A percentile compares a stretch with the other conserved stretches of the same genome.
These are phyloP conservation scores for Lepraria neglecta DNA, from an alignment of 495 filamentous ascomycete genomes.

Conservation along the genomic window DNA sequence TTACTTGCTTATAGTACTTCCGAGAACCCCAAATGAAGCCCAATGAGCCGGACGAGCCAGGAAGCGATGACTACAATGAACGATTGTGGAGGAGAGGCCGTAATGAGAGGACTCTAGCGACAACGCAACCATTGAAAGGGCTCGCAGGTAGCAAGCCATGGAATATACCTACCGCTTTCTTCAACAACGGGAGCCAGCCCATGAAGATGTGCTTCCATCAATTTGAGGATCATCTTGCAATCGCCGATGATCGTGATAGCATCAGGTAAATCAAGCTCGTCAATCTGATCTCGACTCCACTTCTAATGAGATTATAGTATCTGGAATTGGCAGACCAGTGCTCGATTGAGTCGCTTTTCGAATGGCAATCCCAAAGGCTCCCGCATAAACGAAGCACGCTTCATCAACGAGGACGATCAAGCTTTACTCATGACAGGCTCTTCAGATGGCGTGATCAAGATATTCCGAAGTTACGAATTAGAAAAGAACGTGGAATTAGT, in stretches of 20 bases:
- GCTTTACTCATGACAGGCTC: conserved; percentile 90
- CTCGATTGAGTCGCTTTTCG: conserved; percentile 74
- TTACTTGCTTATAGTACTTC: conserved; percentile 63
- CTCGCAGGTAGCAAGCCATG: conserved; percentile 76
- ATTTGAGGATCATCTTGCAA: conserved; percentile 90
- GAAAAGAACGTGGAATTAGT: conserved; percentile 73
- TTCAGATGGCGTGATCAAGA: conserved; percentile 85
- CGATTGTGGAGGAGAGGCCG: conserved; percentile 86
- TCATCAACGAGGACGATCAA: conserved; percentile 98
- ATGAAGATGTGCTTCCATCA: conserved; percentile 94
- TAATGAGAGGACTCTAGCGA: conserved; percentile 84
- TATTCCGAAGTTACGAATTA: conserved; percentile 83
- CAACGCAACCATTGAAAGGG: conserved; percentile 88
- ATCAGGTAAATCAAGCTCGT: conserved; percentile 49
- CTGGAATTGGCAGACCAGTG: conserved; percentile 83
- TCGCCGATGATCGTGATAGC: conserved; percentile 87
- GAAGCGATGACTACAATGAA: conserved; percentile 94
- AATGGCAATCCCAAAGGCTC: conserved; percentile 89
- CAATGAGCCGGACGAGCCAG: conserved; percentile 90
- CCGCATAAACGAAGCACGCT: conserved; percentile 86
- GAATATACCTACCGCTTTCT: conserved; percentile 67
- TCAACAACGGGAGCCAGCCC: conserved; percentile 83
- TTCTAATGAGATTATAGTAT: conserved; percentile 48
- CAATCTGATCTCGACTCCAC: not conserved
- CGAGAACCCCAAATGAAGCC: conserved; percentile 98